Percentiles rank a stretch among this genome's conserved stretches.
phyloP scores from a whole-genome alignment of 306 rosid species.

The Heteromeles arbutifolia region DNA sequence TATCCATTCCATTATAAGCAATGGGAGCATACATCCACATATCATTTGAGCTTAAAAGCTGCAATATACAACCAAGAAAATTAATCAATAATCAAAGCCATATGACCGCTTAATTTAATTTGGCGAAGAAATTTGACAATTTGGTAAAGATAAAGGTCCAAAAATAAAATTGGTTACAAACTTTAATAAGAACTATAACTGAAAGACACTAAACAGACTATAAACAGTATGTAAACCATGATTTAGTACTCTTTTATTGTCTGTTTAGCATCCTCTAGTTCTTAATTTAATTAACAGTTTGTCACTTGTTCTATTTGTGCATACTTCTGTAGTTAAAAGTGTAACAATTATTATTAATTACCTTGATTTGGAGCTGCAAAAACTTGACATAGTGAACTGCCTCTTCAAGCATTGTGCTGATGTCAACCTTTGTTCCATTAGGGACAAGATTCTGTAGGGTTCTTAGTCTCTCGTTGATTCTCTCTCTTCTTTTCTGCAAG shows the following conservation, averaged over 20 bases:
- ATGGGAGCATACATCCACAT: conserved; percentile 94
- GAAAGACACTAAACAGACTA: background rate
- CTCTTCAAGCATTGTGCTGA: conserved; percentile 98
- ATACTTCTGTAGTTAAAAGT: background rate
- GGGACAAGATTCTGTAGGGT: conserved; percentile 80
- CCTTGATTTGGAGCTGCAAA: conserved; percentile 92
- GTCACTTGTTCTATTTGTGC: background rate
- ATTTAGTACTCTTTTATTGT: background rate
- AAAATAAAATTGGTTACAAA: no score
- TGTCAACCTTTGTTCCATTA: conserved; percentile 93
- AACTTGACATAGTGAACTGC: conserved; percentile 88
- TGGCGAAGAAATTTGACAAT: background rate
- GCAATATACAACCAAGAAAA: conserved; percentile 17
- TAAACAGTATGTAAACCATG: background rate
- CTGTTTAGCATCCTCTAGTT: no score
- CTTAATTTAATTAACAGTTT: no score
- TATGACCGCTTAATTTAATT: background rate
- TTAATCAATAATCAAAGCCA: background rate
- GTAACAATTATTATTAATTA: conserved; percentile 10
- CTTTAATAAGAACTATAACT: no score
- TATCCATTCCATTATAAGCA: conserved; percentile 85
- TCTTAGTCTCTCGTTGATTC: conserved; percentile 71
- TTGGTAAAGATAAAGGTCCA: background rate
- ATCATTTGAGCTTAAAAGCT: conserved; percentile 92
- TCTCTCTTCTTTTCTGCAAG: conserved; percentile 88